These are phyloP conservation scores for Nemania abortiva DNA, from an alignment of 2,329 filamentous ascomycete species.

Conservation along the genomic window DNA sequence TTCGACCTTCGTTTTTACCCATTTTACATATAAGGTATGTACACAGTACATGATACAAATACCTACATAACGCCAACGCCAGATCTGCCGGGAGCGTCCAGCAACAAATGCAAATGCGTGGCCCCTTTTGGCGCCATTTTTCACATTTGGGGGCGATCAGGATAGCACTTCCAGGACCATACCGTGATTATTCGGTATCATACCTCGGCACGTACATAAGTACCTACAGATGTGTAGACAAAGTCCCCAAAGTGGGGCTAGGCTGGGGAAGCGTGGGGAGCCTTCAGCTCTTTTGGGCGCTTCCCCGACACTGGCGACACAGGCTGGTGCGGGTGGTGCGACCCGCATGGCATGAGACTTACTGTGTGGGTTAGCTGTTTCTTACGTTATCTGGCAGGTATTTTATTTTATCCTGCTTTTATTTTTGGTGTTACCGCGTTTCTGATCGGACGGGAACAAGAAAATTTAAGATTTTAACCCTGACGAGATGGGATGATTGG, in stretches of 20 bases:
- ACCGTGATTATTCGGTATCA: no score
- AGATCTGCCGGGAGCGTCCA: slow-evolving; percentile 15
- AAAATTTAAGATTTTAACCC: no score
- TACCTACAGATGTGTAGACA: neutral
- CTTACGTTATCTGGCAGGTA: neutral
- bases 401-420: neutral
- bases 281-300: slow-evolving; percentile 26
- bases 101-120: slow-evolving; percentile 23
- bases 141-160: slow-evolving; percentile 16
- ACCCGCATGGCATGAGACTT: slow-evolving; percentile 20
- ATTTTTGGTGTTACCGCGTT: neutral
- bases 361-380: neutral
- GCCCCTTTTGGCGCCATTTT: slow-evolving; percentile 5
- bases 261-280: slow-evolving; percentile 32
- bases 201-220: neutral
- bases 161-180: slow-evolving; percentile 1
- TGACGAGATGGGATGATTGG: no score
- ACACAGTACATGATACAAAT: neutral
- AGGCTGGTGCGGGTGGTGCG: slow-evolving; percentile 22
- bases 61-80: slow-evolving; percentile 5
- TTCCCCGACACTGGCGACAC: slow-evolving; percentile 29
- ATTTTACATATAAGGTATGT: neutral
- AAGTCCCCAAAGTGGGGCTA: slow-evolving; percentile 22
- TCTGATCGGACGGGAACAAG: no score
- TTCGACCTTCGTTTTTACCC: neutral